A percentile compares a stretch with the other conserved stretches of the same genome.
These are phyloP conservation scores for Tetratostichococcus sp. DNA, from an alignment of 139 green algal genomes.

Conservation along the genomic window DNA sequence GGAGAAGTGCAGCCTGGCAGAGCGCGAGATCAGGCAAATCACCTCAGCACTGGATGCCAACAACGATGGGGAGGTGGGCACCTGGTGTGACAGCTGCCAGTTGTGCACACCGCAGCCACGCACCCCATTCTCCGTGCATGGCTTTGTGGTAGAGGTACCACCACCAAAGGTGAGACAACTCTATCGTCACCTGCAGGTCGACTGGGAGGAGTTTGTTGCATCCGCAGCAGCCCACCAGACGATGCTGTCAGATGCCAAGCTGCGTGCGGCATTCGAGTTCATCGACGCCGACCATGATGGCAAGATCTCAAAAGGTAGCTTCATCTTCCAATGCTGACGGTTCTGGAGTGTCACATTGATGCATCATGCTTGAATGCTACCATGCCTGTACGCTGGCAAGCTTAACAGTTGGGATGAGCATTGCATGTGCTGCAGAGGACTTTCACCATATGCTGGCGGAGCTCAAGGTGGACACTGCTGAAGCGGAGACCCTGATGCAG, in stretches of 20 bases:
- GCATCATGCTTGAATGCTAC: too few species aligned
- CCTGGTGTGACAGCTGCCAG: constrained; percentile 22
- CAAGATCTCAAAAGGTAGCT: neutral
- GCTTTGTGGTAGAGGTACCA: too few species aligned
- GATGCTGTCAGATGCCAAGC: constrained; percentile 10
- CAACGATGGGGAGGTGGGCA: constrained; percentile 10
- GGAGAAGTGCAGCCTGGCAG: neutral
- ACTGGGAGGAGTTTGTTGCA: constrained; percentile 17
- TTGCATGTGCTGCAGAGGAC: neutral
- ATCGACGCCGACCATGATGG: constrained; percentile 11
- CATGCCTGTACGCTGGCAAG: too few species aligned
- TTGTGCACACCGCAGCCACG: too few species aligned
- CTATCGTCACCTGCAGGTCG: neutral
- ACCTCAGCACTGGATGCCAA: neutral
- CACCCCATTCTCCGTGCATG: too few species aligned
- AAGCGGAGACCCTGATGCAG: neutral
- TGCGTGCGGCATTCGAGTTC: constrained; percentile 24
- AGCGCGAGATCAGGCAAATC: neutral
- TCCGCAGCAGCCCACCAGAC: constrained; percentile 12
- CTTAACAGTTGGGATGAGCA: too few species aligned
- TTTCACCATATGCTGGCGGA: neutral
- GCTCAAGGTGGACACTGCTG: neutral
- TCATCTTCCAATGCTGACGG: too few species aligned
- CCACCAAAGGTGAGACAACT: too few species aligned
- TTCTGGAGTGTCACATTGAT: too few species aligned